phyloP scores from a whole-genome alignment of 2,329 filamentous ascomycete genomes.

The Xylaria sp. region DNA sequence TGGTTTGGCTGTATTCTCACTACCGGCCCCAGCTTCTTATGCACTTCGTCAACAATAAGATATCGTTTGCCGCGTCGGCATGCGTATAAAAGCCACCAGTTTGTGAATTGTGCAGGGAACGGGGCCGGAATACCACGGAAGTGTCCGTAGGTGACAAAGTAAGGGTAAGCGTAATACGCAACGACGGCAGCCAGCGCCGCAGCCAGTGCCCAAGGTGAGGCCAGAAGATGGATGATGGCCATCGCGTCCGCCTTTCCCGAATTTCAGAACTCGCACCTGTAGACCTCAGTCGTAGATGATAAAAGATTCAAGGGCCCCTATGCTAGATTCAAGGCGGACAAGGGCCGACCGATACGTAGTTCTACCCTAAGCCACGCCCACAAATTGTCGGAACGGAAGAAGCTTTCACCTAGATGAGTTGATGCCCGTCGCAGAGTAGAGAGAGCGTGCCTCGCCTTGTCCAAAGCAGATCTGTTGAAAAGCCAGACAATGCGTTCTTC shows the following conservation, averaged over 20 bases:
- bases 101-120: constrained; percentile 69
- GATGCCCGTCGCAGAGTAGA: background rate
- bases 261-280: background rate
- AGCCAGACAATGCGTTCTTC: background rate
- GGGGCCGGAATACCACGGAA: constrained; percentile 66
- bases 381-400: background rate
- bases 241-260: constrained; percentile 26
- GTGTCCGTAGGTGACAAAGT: constrained; percentile 58
- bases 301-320: too few species aligned
- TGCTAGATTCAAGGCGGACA: too few species aligned
- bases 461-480: too few species aligned
- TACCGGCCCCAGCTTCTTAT: constrained; percentile 78
- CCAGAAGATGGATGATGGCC: constrained; percentile 45
- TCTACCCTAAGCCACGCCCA: background rate
- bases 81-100: constrained; percentile 78
- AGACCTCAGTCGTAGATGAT: background rate
- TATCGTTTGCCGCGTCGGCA: constrained; percentile 70
- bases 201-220: constrained; percentile 55
- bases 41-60: constrained; percentile 69
- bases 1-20: constrained; percentile 86
- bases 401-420: background rate
- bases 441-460: background rate
- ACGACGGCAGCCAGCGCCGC: constrained; percentile 55
- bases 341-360: too few species aligned
- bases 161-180: constrained; percentile 66